Evolutionary conservation across 78 protist species (phyloP).

Genomic region (Dictyostelium purpureum): DNA sequence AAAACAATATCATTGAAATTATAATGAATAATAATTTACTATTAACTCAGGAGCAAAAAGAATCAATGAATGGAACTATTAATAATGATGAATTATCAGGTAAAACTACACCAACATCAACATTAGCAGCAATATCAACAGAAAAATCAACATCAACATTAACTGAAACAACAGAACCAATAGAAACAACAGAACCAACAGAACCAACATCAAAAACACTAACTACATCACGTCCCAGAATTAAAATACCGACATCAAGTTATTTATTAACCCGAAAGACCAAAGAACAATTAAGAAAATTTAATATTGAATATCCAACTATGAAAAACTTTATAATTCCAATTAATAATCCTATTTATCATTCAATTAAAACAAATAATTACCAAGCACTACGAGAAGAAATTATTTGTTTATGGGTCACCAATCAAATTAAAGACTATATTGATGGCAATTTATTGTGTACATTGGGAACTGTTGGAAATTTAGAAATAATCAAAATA

Average conservation of each 20-base stretch:
- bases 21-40: too few relatives aligned
- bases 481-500: not conserved
- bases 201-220: not conserved
- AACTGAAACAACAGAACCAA: not conserved
- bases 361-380: not conserved
- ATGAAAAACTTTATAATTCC: not conserved
- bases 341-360: not conserved
- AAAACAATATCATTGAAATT: too few relatives aligned
- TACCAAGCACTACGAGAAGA: not conserved
- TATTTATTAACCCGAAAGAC: not conserved
- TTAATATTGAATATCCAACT: not conserved
- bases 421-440: not conserved
- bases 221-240: not conserved
- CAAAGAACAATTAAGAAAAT: not conserved
- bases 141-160: not conserved
- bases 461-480: not conserved
- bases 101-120: not conserved
- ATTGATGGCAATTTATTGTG: not conserved
- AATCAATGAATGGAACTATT: too few relatives aligned
- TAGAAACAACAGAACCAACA: not conserved
- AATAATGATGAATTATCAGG: too few relatives aligned
- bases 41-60: too few relatives aligned
- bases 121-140: not conserved
- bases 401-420: constrained; percentile 1
- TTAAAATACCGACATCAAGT: not conserved